Evolutionary conservation across 768 basidiomycete species (phyloP).

Genomic region (Gymnopilus junonius): DNA sequence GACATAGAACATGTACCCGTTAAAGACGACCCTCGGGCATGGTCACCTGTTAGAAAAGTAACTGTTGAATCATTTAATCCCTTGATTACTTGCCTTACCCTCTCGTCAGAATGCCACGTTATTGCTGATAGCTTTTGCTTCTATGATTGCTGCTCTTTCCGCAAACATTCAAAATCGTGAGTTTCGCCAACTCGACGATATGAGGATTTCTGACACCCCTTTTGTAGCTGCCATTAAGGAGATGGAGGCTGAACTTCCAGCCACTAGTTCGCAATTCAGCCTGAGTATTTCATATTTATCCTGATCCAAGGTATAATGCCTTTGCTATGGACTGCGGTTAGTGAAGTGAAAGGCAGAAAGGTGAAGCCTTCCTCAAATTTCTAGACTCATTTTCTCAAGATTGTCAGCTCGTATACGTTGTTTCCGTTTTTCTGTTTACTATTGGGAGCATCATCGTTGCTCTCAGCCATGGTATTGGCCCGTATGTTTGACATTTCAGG

Average conservation of each 20-base stretch:
- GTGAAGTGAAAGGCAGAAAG: slow-evolving; percentile 79
- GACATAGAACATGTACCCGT: slow-evolving; percentile 62
- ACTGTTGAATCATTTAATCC: neutral
- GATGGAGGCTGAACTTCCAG: slow-evolving; percentile 62
- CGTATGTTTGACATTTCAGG: slow-evolving; percentile 34
- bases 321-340: slow-evolving; percentile 67
- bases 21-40: slow-evolving; percentile 62
- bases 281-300: slow-evolving; percentile 76
- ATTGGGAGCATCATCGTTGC: slow-evolving; percentile 61
- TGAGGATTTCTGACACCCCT: neutral
- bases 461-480: slow-evolving; percentile 45
- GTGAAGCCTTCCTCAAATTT: slow-evolving; percentile 34
- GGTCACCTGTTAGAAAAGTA: slow-evolving; percentile 62
- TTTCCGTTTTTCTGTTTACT: slow-evolving; percentile 55
- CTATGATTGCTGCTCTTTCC: slow-evolving; percentile 62
- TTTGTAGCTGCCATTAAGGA: slow-evolving; percentile 61
- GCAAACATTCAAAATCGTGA: slow-evolving; percentile 70
- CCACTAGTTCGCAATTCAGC: slow-evolving; percentile 65
- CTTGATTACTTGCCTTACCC: slow-evolving; percentile 1
- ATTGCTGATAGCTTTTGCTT: slow-evolving; percentile 51
- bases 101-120: slow-evolving; percentile 45
- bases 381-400: neutral
- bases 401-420: slow-evolving; percentile 52
- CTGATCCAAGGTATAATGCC: slow-evolving; percentile 72
- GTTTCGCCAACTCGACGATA: slow-evolving; percentile 14